Evolutionary conservation across 768 basidiomycete species (phyloP).

Genomic region (Amanita thiersii): DNA sequence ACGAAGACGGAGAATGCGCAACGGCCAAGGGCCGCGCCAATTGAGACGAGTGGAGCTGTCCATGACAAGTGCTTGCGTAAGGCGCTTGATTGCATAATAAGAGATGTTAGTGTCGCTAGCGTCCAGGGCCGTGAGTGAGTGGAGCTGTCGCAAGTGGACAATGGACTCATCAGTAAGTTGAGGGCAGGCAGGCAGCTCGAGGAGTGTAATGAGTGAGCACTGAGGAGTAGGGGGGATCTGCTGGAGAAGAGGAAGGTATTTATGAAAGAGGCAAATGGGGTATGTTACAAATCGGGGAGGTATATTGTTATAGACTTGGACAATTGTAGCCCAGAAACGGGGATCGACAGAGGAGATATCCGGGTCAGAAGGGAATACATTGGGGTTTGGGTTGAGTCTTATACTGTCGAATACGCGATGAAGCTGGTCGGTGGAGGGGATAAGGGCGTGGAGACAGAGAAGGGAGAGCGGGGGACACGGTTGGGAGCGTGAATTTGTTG

Average conservation of each 20-base stretch:
- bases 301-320: slow-evolving; percentile 50
- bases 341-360: slow-evolving; percentile 35
- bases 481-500: slow-evolving; percentile 3
- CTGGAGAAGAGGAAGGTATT: slow-evolving; percentile 49
- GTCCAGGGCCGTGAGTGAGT: slow-evolving; percentile 56
- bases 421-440: slow-evolving; percentile 36
- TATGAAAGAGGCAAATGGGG: slow-evolving; percentile 45
- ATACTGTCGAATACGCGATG: slow-evolving; percentile 16
- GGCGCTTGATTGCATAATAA: slow-evolving; percentile 40
- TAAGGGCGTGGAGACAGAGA: slow-evolving; percentile 40
- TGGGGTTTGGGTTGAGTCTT: slow-evolving; percentile 13
- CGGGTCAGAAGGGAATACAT: slow-evolving; percentile 14
- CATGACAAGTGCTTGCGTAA: slow-evolving; percentile 40
- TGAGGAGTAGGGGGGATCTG: slow-evolving; percentile 40
- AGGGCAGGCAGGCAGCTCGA: slow-evolving; percentile 48
- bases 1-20: slow-evolving; percentile 50
- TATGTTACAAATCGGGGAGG: slow-evolving; percentile 34
- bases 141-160: slow-evolving; percentile 38
- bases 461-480: slow-evolving; percentile 44
- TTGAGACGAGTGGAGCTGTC: slow-evolving; percentile 16
- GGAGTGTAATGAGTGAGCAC: slow-evolving; percentile 58
- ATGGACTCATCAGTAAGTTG: slow-evolving; percentile 56
- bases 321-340: slow-evolving; percentile 51
- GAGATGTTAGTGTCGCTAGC: slow-evolving; percentile 45
- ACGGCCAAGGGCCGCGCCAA: slow-evolving; percentile 41